Percentiles rank a stretch among this genome's conserved stretches.
Evolutionary conservation across 345 rosid genomes (phyloP).

Genomic region (Brassica cretica): DNA sequence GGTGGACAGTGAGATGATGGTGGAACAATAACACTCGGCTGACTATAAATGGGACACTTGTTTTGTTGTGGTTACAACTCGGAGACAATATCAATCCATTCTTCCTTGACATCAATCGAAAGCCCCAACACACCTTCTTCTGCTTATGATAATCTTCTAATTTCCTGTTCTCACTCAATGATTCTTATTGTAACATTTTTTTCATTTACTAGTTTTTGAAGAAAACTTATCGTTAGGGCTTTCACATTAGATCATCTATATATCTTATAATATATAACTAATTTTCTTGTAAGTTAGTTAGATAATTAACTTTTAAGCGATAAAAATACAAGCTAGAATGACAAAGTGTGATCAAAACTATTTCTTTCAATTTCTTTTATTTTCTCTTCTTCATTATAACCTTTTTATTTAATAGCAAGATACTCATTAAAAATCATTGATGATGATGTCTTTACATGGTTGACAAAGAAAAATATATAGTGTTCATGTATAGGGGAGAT

Average conservation of each 20-base stretch:
- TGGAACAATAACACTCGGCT: conserved; percentile 18
- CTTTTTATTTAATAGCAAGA: background rate
- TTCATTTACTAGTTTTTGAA: background rate
- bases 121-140: conserved; percentile 1
- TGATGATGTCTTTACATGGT: background rate
- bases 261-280: background rate
- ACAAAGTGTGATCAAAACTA: background rate
- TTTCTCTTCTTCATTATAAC: background rate
- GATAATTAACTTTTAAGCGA: no score
- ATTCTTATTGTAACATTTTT: background rate
- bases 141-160: background rate
- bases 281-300: background rate
- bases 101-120: conserved; percentile 33
- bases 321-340: background rate
- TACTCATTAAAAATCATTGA: background rate
- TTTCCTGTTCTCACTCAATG: conserved; percentile 1
- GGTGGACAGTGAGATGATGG: conserved; percentile 23
- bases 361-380: background rate
- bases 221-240: background rate
- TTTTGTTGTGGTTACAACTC: conserved; percentile 27
- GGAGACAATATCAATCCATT: conserved; percentile 27
- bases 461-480: background rate
- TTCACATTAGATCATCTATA: background rate
- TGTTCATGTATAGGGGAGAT: background rate
- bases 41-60: conserved; percentile 4